Evolutionary conservation across 2,329 filamentous ascomycete species (phyloP), one percentile per base, ranked within the genome.

Genomic region (Beauveria brongniartii): DNA sequence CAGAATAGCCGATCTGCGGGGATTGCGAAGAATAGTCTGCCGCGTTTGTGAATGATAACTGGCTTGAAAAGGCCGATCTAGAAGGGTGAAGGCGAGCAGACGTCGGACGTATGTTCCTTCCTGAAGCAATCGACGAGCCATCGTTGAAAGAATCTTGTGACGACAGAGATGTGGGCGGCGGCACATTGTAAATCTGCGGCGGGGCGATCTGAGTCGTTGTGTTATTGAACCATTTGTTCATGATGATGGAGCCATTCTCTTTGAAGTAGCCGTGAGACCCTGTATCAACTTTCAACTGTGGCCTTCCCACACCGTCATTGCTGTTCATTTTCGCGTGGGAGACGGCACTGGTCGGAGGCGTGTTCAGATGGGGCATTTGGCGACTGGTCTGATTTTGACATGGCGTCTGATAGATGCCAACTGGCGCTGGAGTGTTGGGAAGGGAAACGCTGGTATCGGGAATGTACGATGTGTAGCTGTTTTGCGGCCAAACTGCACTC

Each of bases 91-190:
- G 26, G 9, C 24, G 7, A 16, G 5, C 14, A 12, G 44, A n/a
- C 2, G 59, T 43, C 8, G 20, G 12, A 18, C n/a, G 34, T 3
- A 37, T 22, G 3, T 28, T 52, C 0, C 41, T 37, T 18, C 24
- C 52, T 3, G 59, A 61, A 9, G 53, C 22, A 43, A 52, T 26
- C 16, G 52, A 56, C 9, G 46, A 41, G 4, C n/a, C 20, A 14
- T 61, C 59, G 28, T 61, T 51, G 52, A 51, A 61, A n/a, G 59
- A 51, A 7, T 56, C 53, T 24, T 56, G 59, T n/a, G 53, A 52
- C 20, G 59, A 30, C 24, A 61, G 46, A 8, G 59, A 56, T 9
- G 24, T 12, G 14, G 59, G 59, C 2, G 59, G 59, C 28, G 59
- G 59, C 30, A 61, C 53, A 16, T 61, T 61, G 37, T 61, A 61